Evolutionary conservation across 1,139 yeast species (phyloP).

Genomic region (Pneumocystis jirovecii): DNA sequence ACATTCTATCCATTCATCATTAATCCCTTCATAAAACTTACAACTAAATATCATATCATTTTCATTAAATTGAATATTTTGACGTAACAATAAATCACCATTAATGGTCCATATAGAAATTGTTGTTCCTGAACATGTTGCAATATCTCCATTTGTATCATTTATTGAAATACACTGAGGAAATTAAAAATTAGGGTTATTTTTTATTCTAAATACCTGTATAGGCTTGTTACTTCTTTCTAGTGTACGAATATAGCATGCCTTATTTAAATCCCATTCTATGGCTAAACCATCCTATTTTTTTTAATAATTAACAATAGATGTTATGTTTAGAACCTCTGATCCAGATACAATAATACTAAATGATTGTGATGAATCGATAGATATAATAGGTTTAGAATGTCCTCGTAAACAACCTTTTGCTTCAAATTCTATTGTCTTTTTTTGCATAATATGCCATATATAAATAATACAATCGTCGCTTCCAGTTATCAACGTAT

Average conservation of each 20-base stretch:
- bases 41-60: conserved; percentile 7
- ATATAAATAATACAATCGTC: conserved; percentile 16
- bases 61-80: background rate
- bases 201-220: background rate
- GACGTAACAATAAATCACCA: conserved; percentile 11
- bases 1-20: conserved; percentile 10
- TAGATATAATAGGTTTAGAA: conserved; percentile 13
- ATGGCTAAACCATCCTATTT: conserved; percentile 14
- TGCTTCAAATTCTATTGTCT: conserved; percentile 11
- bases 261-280: conserved; percentile 18
- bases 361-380: conserved; percentile 17
- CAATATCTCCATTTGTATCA: conserved; percentile 17
- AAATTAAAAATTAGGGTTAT: background rate
- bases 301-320: background rate
- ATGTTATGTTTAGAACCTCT: conserved; percentile 2
- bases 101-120: conserved; percentile 16
- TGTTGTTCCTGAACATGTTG: conserved; percentile 10
- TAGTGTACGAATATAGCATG: conserved; percentile 15
- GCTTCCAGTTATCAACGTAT: conserved; percentile 17
- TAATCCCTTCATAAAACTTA: conserved; percentile 9
- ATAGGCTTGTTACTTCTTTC: conserved; percentile 1
- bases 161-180: conserved; percentile 12
- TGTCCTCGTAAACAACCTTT: conserved; percentile 18
- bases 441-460: conserved; percentile 14
- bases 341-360: conserved; percentile 18